A percentile compares a stretch with the other conserved stretches of the same genome.
phyloP scores from a whole-genome alignment of 2,329 filamentous ascomycete species.

The Chaetomium globosum region DNA sequence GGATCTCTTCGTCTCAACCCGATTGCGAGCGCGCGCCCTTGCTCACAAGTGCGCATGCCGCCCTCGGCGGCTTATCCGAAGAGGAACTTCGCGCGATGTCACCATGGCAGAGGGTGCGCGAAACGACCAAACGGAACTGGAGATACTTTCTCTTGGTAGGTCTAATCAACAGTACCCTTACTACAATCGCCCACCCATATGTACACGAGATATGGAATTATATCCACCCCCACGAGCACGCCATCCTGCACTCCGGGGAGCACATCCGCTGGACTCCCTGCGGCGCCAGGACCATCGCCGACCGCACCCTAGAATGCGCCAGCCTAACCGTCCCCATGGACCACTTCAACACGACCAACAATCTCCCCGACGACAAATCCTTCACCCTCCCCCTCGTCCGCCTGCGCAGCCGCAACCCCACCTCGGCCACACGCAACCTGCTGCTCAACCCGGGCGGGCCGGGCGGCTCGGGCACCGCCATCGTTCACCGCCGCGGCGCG shows the following conservation, averaged over 20 bases:
- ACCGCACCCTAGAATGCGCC: constrained; percentile 47
- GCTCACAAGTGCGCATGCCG: neutral
- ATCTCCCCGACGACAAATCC: constrained; percentile 41
- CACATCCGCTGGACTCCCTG: constrained; percentile 46
- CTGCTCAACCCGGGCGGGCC: constrained; percentile 54
- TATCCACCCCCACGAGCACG: no score
- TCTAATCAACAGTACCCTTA: no score
- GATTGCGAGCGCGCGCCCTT: neutral
- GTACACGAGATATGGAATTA: no score
- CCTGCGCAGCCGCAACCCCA: constrained; percentile 48
- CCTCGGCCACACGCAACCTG: constrained; percentile 47
- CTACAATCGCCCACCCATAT: no score
- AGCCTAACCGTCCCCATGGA: constrained; percentile 52
- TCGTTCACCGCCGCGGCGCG: constrained; percentile 44
- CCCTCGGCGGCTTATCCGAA: neutral
- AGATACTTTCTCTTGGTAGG: no score
- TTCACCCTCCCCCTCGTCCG: constrained; percentile 52
- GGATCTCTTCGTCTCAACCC: neutral
- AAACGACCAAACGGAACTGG: neutral
- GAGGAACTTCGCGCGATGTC: neutral
- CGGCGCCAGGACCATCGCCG: constrained; percentile 44
- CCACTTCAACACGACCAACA: constrained; percentile 45
- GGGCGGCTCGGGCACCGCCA: constrained; percentile 48
- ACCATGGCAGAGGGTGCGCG: neutral
- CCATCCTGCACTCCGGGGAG: constrained; percentile 42